These are phyloP conservation scores for Bassia scoparia DNA, from an alignment of 148 eudicot species.

Conservation along the genomic window DNA sequence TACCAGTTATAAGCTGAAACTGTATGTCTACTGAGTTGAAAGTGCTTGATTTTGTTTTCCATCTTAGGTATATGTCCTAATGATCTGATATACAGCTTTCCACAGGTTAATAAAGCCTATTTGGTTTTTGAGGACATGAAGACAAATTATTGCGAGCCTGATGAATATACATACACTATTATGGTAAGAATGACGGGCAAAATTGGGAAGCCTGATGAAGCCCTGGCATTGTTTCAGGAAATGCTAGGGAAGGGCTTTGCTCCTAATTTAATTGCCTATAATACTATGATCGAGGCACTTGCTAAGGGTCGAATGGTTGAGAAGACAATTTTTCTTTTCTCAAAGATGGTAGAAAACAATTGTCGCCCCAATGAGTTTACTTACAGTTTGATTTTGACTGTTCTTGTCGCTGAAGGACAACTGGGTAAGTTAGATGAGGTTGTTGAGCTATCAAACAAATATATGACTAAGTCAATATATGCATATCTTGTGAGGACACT, in stretches of 20 bases:
- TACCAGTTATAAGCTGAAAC: neutral
- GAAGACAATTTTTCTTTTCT: constrained; percentile 60
- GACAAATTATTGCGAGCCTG: constrained; percentile 66
- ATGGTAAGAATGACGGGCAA: constrained; percentile 77
- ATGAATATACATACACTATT: constrained; percentile 86
- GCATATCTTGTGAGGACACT: constrained; percentile 81
- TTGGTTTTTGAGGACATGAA: constrained; percentile 78
- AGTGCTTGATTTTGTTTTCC: constrained; percentile 4
- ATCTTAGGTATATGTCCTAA: constrained; percentile 25
- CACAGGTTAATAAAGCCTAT: constrained; percentile 70
- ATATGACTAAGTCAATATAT: constrained; percentile 74
- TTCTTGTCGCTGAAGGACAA: constrained; percentile 70
- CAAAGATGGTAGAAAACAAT: constrained; percentile 72
- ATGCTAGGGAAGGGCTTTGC: constrained; percentile 64
- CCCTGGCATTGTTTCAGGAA: constrained; percentile 64
- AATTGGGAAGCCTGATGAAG: constrained; percentile 58
- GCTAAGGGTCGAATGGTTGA: constrained; percentile 64
- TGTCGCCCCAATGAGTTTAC: constrained; percentile 90
- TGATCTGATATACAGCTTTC: constrained; percentile 65
- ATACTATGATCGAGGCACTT: constrained; percentile 76
- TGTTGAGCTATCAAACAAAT: constrained; percentile 61
- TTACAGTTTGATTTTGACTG: constrained; percentile 64
- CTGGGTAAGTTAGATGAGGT: constrained; percentile 75
- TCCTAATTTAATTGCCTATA: constrained; percentile 72
- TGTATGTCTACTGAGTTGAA: neutral